phyloP scores from a whole-genome alignment of 2,329 filamentous ascomycete genomes.

The Apiospora phragmitis region DNA sequence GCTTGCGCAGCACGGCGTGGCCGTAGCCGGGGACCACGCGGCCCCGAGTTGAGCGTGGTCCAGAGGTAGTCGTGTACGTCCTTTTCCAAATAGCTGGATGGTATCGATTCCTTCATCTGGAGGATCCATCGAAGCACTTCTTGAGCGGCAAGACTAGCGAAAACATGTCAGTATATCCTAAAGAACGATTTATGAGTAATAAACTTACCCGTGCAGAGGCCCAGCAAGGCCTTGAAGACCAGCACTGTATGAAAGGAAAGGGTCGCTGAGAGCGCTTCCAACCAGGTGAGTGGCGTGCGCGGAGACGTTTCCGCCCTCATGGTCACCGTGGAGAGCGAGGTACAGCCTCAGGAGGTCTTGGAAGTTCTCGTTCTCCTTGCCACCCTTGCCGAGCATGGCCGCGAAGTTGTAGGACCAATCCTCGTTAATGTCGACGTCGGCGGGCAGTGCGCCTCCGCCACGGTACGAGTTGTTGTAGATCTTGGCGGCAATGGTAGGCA shows the following conservation, averaged over 20 bases:
- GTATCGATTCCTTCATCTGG: constrained; percentile 90
- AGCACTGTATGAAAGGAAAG: constrained; percentile 94
- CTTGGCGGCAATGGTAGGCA: constrained; percentile 94
- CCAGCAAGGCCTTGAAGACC: constrained; percentile 94
- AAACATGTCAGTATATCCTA: constrained; percentile 11
- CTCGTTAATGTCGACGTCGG: constrained; percentile 76
- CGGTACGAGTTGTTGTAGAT: constrained; percentile 93
- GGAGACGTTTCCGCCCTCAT: constrained; percentile 97
- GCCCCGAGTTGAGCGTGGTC: constrained; percentile 89
- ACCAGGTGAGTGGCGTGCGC: constrained; percentile 95
- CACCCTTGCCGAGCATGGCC: constrained; percentile 88
- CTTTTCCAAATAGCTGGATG: constrained; percentile 72
- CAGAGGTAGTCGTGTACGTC: constrained; percentile 90
- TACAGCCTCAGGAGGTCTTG: constrained; percentile 94
- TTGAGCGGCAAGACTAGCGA: constrained; percentile 78
- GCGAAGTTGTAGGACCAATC: constrained; percentile 99
- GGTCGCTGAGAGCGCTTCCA: constrained; percentile 89
- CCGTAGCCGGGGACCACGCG: constrained; percentile 95
- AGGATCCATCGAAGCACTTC: constrained; percentile 96
- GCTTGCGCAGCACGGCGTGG: constrained; percentile 93
- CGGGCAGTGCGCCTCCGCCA: constrained; percentile 71
- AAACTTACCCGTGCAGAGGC: constrained; percentile 73
- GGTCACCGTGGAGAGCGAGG: constrained; percentile 94
- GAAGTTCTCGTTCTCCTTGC: constrained; percentile 87
- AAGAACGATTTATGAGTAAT: neutral